Conservation (phyloP, 192 early-diverging fungal genomes). For the Gorgonomyces haynaldii region DNA sequence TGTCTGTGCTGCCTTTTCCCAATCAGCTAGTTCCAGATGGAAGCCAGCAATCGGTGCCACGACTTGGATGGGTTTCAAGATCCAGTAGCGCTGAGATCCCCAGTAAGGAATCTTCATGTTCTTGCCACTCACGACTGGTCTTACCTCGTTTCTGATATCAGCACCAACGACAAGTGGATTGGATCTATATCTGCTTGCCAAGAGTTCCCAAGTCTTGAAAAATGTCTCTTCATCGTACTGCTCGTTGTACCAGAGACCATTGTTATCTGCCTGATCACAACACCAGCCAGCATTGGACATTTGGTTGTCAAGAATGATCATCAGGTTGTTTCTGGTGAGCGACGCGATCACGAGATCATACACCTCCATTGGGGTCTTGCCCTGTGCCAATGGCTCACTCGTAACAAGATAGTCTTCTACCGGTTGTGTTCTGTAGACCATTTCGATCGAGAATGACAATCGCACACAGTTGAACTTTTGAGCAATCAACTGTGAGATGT, state of each 20-base stretch:
- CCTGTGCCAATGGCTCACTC: not conserved
- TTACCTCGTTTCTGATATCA: constrained; percentile 3
- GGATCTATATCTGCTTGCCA: not conserved
- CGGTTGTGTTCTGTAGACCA: not conserved
- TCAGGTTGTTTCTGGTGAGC: not conserved
- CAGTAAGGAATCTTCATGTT: no score
- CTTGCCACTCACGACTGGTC: not conserved
- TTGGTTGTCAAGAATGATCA: constrained; percentile 8
- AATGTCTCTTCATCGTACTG: not conserved
- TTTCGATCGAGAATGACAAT: constrained; percentile 1
- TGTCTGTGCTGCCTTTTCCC: no score
- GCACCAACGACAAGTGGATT: constrained; percentile 4
- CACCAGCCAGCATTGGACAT: constrained; percentile 8
- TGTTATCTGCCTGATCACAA: constrained; percentile 2
- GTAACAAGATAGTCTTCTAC: not conserved
- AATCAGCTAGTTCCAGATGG: no score
- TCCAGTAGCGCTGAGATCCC: no score
- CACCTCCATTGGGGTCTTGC: constrained; percentile 1
- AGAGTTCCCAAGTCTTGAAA: not conserved
- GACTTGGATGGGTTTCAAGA: no score
- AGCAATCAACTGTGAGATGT: no score
- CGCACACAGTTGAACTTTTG: constrained; percentile 11
- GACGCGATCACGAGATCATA: not conserved
- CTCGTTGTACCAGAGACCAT: constrained; percentile 6
- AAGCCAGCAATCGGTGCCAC: no score